phyloP scores from a whole-genome alignment of 2,329 filamentous ascomycete species.

The Alternaria rosae region DNA sequence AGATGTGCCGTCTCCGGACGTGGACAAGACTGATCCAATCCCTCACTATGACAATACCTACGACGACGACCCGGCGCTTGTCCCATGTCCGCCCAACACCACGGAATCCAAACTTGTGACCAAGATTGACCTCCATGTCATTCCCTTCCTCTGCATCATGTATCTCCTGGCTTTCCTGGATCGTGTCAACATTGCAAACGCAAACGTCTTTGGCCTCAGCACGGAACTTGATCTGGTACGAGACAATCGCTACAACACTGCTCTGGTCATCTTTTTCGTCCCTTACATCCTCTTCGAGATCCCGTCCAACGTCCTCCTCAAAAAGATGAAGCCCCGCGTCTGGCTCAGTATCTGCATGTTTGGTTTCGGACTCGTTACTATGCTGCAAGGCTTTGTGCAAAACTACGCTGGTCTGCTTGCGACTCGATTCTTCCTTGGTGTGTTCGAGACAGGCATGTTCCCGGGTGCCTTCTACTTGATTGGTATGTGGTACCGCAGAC shows the following conservation, averaged over 20 bases:
- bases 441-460: slow-evolving; percentile 65
- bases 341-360: slow-evolving; percentile 83
- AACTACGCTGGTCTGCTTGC: slow-evolving; percentile 80
- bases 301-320: slow-evolving; percentile 61
- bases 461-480: slow-evolving; percentile 68
- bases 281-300: slow-evolving; percentile 63
- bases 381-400: slow-evolving; percentile 77
- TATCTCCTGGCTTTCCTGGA: slow-evolving; percentile 61
- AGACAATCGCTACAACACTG: slow-evolving; percentile 58
- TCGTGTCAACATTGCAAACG: slow-evolving; percentile 62
- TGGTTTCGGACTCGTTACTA: slow-evolving; percentile 70
- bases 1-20: slow-evolving; percentile 23
- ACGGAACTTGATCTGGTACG: slow-evolving; percentile 54
- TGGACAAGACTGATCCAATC: slow-evolving; percentile 20
- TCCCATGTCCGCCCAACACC: slow-evolving; percentile 57
- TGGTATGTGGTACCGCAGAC: slow-evolving; percentile 88
- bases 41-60: slow-evolving; percentile 44
- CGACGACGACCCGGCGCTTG: slow-evolving; percentile 49
- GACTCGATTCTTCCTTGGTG: slow-evolving; percentile 82
- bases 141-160: slow-evolving; percentile 60
- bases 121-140: slow-evolving; percentile 57
- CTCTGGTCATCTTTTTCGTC: slow-evolving; percentile 63
- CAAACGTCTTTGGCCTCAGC: slow-evolving; percentile 60
- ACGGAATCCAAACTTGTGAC: slow-evolving; percentile 57
- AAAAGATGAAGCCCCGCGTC: slow-evolving; percentile 60